A percentile compares a stretch with the other conserved stretches of the same genome.
phyloP scores from a whole-genome alignment of 352 stramenopile species.

The Phytophthora quininea region DNA sequence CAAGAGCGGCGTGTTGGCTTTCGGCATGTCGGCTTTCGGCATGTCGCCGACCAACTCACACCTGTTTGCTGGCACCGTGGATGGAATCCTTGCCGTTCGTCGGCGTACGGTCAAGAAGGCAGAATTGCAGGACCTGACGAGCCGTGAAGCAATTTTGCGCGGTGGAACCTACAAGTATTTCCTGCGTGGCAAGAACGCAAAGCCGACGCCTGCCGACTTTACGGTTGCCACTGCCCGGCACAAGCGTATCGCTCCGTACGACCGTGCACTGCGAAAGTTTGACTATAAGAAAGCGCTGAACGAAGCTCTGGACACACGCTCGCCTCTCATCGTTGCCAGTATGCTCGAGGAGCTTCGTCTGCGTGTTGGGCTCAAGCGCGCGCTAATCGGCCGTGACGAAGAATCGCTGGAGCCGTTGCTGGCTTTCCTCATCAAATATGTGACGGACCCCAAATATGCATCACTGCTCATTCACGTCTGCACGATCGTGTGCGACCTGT shows the following conservation, averaged over 20 bases:
- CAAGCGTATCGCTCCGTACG: constrained; percentile 92
- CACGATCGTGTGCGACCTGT: constrained; percentile 93
- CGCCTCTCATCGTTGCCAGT: constrained; percentile 91
- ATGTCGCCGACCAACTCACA: constrained; percentile 88
- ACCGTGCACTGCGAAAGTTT: constrained; percentile 94
- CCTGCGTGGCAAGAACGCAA: constrained; percentile 86
- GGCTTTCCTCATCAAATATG: constrained; percentile 95
- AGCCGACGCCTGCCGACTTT: constrained; percentile 76
- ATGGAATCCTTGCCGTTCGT: constrained; percentile 85
- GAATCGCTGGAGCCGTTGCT: constrained; percentile 94
- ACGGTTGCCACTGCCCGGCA: constrained; percentile 83
- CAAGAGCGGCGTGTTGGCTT: constrained; percentile 78
- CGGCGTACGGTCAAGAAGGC: constrained; percentile 73
- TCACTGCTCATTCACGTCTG: constrained; percentile 92
- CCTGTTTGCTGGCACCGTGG: constrained; percentile 76
- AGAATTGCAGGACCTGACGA: constrained; percentile 72
- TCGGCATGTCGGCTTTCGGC: constrained; percentile 83
- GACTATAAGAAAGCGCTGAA: constrained; percentile 96
- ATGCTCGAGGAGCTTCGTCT: constrained; percentile 96
- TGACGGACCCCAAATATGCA: constrained; percentile 94
- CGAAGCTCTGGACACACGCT: constrained; percentile 91
- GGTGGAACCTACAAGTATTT: constrained; percentile 92
- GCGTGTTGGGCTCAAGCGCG: constrained; percentile 89
- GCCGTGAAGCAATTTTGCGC: constrained; percentile 73
- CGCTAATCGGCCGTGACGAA: constrained; percentile 93